Evolutionary conservation across 2,329 filamentous ascomycete species (phyloP).

Genomic region (Cyphellophora attinorum): DNA sequence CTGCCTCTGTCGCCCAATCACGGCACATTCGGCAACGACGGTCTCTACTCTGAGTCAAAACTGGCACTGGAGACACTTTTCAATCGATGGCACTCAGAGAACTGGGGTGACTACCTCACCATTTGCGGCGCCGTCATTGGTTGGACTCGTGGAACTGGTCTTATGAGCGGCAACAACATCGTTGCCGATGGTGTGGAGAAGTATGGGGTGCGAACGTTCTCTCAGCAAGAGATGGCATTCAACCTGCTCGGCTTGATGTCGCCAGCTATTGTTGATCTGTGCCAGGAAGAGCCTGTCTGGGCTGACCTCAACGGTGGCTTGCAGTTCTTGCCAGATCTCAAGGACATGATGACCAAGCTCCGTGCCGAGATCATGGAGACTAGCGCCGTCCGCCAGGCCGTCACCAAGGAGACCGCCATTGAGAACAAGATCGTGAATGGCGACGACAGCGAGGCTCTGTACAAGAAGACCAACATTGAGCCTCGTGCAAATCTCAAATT

Average conservation of each 20-base stretch:
- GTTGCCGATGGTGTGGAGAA: slow-evolving; percentile 95
- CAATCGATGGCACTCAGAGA: slow-evolving; percentile 97
- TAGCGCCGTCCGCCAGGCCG: slow-evolving; percentile 83
- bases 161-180: slow-evolving; percentile 97
- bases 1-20: slow-evolving; percentile 95
- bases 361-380: slow-evolving; percentile 93
- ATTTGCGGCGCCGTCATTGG: slow-evolving; percentile 98
- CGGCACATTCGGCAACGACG: slow-evolving; percentile 95
- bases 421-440: slow-evolving; percentile 98
- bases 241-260: slow-evolving; percentile 95
- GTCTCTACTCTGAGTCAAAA: slow-evolving; percentile 97
- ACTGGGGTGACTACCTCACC: slow-evolving; percentile 94
- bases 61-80: slow-evolving; percentile 93
- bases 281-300: slow-evolving; percentile 90
- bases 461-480: slow-evolving; percentile 88
- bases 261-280: slow-evolving; percentile 84
- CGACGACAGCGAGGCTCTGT: slow-evolving; percentile 79
- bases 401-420: slow-evolving; percentile 89
- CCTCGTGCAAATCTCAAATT: slow-evolving; percentile 97
- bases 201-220: slow-evolving; percentile 95
- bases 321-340: slow-evolving; percentile 93
- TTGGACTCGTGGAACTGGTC: slow-evolving; percentile 95
- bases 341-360: slow-evolving; percentile 85
- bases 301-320: slow-evolving; percentile 95
- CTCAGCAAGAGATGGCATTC: slow-evolving; percentile 99